Evolutionary conservation across 768 basidiomycete genomes (phyloP).

Genomic region (Hygrophorus pudorinus): DNA sequence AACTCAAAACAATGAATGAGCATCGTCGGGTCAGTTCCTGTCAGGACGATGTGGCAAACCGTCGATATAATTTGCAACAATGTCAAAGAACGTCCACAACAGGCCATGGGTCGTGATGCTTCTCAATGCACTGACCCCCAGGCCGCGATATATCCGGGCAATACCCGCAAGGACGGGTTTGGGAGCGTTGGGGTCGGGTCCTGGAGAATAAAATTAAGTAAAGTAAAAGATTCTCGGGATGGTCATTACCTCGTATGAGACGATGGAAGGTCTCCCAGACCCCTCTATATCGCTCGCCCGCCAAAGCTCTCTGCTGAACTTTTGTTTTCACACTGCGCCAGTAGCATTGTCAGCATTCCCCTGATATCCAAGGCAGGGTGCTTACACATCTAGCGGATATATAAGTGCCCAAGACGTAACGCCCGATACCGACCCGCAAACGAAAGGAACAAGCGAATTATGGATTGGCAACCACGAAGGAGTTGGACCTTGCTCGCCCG

Average conservation of each 20-base stretch:
- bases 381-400: constrained; percentile 90
- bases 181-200: constrained; percentile 71
- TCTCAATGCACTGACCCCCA: constrained; percentile 87
- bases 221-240: not conserved
- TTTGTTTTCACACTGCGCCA: constrained; percentile 80
- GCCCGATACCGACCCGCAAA: constrained; percentile 85
- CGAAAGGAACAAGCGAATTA: constrained; percentile 72
- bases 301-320: constrained; percentile 85
- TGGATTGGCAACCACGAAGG: constrained; percentile 85
- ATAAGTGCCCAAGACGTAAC: constrained; percentile 87
- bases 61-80: constrained; percentile 68
- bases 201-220: constrained; percentile 23
- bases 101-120: constrained; percentile 91
- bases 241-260: constrained; percentile 61
- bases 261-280: constrained; percentile 66
- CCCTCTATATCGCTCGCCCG: constrained; percentile 65
- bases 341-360: not conserved
- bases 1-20: too few species aligned
- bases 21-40: too few species aligned
- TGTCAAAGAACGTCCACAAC: constrained; percentile 89
- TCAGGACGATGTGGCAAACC: constrained; percentile 24
- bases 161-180: constrained; percentile 71
- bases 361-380: constrained; percentile 2
- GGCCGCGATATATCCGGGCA: constrained; percentile 81
- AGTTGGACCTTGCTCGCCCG: constrained; percentile 71